A percentile compares a stretch with the other conserved stretches of the same genome.
These are phyloP conservation scores for Cercis canadensis DNA, from an alignment of 306 rosid species.

Conservation along the genomic window DNA sequence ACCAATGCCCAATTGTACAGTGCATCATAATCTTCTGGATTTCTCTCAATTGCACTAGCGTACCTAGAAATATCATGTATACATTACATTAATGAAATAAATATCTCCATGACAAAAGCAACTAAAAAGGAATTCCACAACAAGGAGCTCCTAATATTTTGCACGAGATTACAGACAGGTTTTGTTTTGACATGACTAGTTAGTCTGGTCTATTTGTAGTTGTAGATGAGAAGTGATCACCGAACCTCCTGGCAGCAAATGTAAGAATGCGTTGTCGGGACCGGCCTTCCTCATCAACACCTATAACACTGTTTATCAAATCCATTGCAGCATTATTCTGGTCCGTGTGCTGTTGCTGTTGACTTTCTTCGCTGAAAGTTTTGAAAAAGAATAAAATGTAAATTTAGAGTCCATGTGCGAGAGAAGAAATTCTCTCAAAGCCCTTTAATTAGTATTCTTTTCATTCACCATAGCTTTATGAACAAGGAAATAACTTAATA, in stretches of 20 bases:
- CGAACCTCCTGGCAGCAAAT: constrained; percentile 95
- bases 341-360: constrained; percentile 57
- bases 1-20: constrained; percentile 98
- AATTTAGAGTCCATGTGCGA: constrained; percentile 3
- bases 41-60: constrained; percentile 93
- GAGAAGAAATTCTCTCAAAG: constrained; percentile 26
- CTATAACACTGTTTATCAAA: constrained; percentile 84
- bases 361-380: constrained; percentile 63
- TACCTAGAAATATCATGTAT: constrained; percentile 61
- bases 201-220: not conserved
- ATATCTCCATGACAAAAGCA: constrained; percentile 14
- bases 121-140: not conserved
- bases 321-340: constrained; percentile 91
- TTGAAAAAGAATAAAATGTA: constrained; percentile 36
- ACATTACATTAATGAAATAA: constrained; percentile 19
- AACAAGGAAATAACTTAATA: not conserved
- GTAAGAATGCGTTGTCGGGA: constrained; percentile 97
- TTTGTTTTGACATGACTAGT: too few species aligned
- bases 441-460: constrained; percentile 23
- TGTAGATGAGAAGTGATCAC: constrained; percentile 22
- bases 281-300: constrained; percentile 92
- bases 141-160: not conserved
- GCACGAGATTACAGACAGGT: constrained; percentile 14
- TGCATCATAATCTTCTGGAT: constrained; percentile 94
- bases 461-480: constrained; percentile 1